These are phyloP conservation scores for Blastomyces gilchristii DNA, from an alignment of 2,329 filamentous ascomycete genomes.

Conservation along the genomic window DNA sequence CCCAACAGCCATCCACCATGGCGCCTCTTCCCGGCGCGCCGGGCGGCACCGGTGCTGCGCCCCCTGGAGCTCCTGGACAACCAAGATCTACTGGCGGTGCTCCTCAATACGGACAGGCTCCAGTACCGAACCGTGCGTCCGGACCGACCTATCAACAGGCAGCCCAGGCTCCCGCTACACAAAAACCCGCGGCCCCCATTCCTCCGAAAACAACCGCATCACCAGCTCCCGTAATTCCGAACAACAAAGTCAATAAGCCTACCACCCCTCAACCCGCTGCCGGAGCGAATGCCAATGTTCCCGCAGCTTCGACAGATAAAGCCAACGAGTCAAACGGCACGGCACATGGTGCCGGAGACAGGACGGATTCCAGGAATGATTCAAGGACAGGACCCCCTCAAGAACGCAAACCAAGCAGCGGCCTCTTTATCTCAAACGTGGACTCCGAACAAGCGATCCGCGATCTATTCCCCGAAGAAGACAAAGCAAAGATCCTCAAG, in stretches of 20 bases:
- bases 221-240: constrained; percentile 35
- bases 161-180: constrained; percentile 17
- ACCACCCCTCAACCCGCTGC: constrained; percentile 39
- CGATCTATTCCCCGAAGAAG: constrained; percentile 71
- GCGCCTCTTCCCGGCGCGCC: constrained; percentile 17
- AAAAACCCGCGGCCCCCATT: constrained; percentile 25
- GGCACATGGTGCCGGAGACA: constrained; percentile 33
- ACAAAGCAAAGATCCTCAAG: constrained; percentile 67
- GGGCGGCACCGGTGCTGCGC: constrained; percentile 17
- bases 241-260: constrained; percentile 42
- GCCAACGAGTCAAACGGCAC: constrained; percentile 42
- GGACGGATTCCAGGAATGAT: constrained; percentile 43
- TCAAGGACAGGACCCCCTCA: constrained; percentile 21
- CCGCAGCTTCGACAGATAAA: constrained; percentile 27
- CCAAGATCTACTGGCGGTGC: constrained; percentile 23
- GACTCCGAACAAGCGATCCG: constrained; percentile 73
- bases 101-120: constrained; percentile 35
- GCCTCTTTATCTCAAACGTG: constrained; percentile 81
- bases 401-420: constrained; percentile 60
- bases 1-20: constrained; percentile 8
- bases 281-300: constrained; percentile 20
- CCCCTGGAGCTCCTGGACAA: constrained; percentile 29
- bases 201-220: constrained; percentile 23
- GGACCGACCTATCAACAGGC: constrained; percentile 26
- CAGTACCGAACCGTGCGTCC: constrained; percentile 21